Conservation (phyloP, 1,284 basidiomycete species). For the Tilletiaria anomala region DNA sequence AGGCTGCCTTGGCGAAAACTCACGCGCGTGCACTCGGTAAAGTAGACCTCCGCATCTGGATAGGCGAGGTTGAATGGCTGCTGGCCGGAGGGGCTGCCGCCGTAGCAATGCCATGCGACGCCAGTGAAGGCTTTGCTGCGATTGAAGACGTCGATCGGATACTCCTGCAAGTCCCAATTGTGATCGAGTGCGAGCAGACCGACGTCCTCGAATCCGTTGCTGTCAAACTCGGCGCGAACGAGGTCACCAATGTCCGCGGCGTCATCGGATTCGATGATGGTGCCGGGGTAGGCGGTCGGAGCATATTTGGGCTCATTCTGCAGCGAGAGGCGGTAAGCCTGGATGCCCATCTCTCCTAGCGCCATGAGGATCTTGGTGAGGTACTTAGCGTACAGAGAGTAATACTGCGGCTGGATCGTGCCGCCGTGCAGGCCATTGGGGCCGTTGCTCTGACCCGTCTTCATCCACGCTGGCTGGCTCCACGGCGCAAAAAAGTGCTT, state of each 20-base stretch:
- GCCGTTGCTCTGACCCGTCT: constrained; percentile 10
- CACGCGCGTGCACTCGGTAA: constrained; percentile 21
- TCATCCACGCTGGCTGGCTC: constrained; percentile 26
- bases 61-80: constrained; percentile 12
- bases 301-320: constrained; percentile 9
- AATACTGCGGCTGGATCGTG: constrained; percentile 9
- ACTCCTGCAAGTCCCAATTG: constrained; percentile 16
- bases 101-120: constrained; percentile 27
- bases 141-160: constrained; percentile 12
- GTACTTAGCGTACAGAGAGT: constrained; percentile 14
- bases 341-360: constrained; percentile 8
- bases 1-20: too few relatives aligned
- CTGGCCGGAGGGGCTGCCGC: constrained; percentile 10
- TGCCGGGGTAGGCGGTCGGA: constrained; percentile 11
- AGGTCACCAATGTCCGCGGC: constrained; percentile 8
- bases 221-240: constrained; percentile 8
- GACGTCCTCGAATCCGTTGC: constrained; percentile 5
- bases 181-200: constrained; percentile 12
- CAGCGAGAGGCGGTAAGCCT: constrained; percentile 7
- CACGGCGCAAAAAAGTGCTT: constrained; percentile 15
- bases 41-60: constrained; percentile 9
- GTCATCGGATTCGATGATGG: constrained; percentile 7
- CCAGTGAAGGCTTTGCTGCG: constrained; percentile 6
- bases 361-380: constrained; percentile 11
- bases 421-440: constrained; percentile 11